phyloP scores from a whole-genome alignment of 331 rosid species.

The Saraca asoca region DNA sequence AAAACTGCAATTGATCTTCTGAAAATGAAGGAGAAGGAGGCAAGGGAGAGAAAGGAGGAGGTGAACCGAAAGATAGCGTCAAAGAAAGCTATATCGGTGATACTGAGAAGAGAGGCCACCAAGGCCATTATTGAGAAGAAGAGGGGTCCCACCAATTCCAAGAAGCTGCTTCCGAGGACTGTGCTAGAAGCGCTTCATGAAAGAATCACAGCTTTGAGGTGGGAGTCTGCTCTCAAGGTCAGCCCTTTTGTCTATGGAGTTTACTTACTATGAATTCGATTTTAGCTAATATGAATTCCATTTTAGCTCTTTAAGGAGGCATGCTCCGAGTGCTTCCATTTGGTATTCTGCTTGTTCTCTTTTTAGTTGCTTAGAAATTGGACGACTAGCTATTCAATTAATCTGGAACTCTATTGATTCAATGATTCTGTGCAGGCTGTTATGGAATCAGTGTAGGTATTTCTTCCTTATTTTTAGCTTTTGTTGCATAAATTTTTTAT shows the following conservation, averaged over 20 bases:
- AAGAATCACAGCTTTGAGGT: conserved; percentile 70
- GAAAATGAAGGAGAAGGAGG: conserved; percentile 55
- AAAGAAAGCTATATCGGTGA: conserved; percentile 79
- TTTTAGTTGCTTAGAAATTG: conserved; percentile 14
- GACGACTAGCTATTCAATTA: neutral
- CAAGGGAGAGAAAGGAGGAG: conserved; percentile 74
- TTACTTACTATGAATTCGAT: neutral
- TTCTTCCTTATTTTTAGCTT: conserved; percentile 17
- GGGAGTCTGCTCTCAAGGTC: conserved; percentile 98
- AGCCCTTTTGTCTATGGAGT: neutral
- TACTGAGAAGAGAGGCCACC: conserved; percentile 84
- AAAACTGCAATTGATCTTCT: conserved; percentile 42
- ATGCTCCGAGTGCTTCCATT: neutral
- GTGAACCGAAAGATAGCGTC: conserved; percentile 68
- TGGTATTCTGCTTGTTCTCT: neutral
- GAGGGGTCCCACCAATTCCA: conserved; percentile 69
- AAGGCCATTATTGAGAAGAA: conserved; percentile 79
- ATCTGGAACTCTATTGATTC: conserved; percentile 5
- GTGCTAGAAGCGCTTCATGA: conserved; percentile 88
- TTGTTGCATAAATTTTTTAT: neutral
- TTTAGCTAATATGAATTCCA: neutral
- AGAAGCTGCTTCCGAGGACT: conserved; percentile 80
- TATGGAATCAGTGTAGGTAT: conserved; percentile 7
- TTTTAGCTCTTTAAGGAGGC: too few species aligned
- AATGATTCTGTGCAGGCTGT: conserved; percentile 2